These are phyloP conservation scores for Barnettozyma hawaiiensis DNA, from an alignment of 1,139 yeast genomes.

Conservation along the genomic window DNA sequence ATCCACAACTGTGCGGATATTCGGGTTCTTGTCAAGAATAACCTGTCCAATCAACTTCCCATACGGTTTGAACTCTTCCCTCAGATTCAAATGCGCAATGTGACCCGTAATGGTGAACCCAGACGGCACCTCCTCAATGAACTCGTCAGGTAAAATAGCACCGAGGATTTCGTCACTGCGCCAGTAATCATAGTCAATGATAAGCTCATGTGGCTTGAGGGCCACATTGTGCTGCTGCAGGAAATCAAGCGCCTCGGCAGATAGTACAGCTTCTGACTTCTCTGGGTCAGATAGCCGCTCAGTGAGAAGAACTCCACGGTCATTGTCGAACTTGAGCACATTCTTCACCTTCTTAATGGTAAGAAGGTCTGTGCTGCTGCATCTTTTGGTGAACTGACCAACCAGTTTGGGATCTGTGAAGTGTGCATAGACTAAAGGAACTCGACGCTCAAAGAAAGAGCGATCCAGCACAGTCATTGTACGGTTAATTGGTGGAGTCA, in stretches of 20 bases:
- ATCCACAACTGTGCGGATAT: slow-evolving; percentile 87
- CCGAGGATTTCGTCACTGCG: slow-evolving; percentile 77
- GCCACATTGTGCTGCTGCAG: slow-evolving; percentile 43
- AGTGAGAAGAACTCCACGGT: slow-evolving; percentile 59
- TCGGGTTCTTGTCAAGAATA: slow-evolving; percentile 77
- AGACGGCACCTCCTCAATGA: slow-evolving; percentile 71
- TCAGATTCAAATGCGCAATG: slow-evolving; percentile 84
- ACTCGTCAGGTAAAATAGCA: slow-evolving; percentile 69
- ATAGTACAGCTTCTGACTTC: slow-evolving; percentile 37
- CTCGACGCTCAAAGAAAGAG: slow-evolving; percentile 47
- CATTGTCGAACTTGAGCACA: slow-evolving; percentile 44
- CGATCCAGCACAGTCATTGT: slow-evolving; percentile 64
- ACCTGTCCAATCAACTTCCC: slow-evolving; percentile 83
- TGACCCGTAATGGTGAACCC: slow-evolving; percentile 96
- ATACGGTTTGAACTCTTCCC: slow-evolving; percentile 81
- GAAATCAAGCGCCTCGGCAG: slow-evolving; percentile 37
- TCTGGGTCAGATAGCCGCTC: slow-evolving; percentile 42
- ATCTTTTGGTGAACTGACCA: slow-evolving; percentile 44
- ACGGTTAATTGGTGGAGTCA: slow-evolving; percentile 60
- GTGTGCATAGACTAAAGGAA: slow-evolving; percentile 59
- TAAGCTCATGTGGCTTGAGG: slow-evolving; percentile 49
- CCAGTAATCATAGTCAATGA: slow-evolving; percentile 76
- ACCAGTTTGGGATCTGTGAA: slow-evolving; percentile 63
- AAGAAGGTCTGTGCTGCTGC: slow-evolving; percentile 50
- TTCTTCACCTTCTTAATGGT: slow-evolving; percentile 61